Evolutionary conservation across 108 stramenopile genomes (phyloP), one percentile per base, ranked within the genome.

Genomic region (Aurantiochytrium sp.): DNA sequence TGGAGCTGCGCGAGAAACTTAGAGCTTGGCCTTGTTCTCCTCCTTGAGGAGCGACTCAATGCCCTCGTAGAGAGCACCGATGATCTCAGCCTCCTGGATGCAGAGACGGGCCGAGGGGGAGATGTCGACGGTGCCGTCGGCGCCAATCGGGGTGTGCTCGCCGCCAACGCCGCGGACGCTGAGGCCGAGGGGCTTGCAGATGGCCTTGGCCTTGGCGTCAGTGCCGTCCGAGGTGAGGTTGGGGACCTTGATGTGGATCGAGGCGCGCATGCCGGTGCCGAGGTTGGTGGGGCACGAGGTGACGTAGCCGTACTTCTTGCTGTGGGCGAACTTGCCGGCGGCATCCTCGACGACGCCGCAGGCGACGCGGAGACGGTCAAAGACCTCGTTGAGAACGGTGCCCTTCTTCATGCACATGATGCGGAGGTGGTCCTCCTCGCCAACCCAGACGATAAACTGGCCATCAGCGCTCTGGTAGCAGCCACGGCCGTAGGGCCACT

Each of bases 361-460:
- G 43, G 94, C 94, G 45, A 89, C 91, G 57, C 91, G 92, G 44
- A 97, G 72, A 42, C 93, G 92, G 5, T 92, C 93, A 89, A 98
- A 98, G 47, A 97, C 97, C 44, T 92, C 95, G 92, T 95, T 93
- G 76, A 98, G 95, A 89, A 96, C 95, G 4, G 96, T 96, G 58
- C 97, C 97, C 59, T 93, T 92, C 87, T 95, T 93, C 90, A 96
- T 95, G 60, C 92, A 94, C 90, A 97, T 97, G 60, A 97, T 93
- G 58, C 97, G 94, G 60, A 97, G 87, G 91, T 97, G 97, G 89
- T 97, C 97, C 90, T 97, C 96, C 89, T 95, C 95, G 91, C 97
- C 97, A 60, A 96, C 91, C 97, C 97, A 97, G 58, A 96, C 95
- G 89, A 97, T 94, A 58, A 96, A 95, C 72, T 90, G 90, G 87